Conservation (phyloP, 2,329 filamentous ascomycete genomes). For the Aspergillus transmontanensis region DNA sequence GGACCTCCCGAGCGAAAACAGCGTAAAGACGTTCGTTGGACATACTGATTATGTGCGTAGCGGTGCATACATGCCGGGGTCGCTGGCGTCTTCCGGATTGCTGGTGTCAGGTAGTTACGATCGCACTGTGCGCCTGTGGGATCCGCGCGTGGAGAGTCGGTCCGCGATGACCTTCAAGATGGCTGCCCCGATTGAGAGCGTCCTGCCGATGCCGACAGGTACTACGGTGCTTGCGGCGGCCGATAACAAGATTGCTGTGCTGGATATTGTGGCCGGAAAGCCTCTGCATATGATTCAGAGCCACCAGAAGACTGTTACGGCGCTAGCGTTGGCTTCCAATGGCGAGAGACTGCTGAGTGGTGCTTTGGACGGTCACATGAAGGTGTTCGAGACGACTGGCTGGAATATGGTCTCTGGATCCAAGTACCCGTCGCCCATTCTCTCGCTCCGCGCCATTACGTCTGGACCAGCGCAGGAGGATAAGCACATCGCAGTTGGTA, state of each 20-base stretch:
- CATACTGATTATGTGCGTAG: slow-evolving; percentile 91
- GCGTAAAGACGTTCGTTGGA: slow-evolving; percentile 76
- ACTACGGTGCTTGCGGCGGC: slow-evolving; percentile 84
- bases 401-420: slow-evolving; percentile 97
- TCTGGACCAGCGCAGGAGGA: slow-evolving; percentile 72
- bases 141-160: slow-evolving; percentile 70
- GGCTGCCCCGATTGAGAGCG: slow-evolving; percentile 80
- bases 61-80: slow-evolving; percentile 78
- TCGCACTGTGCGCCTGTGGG: slow-evolving; percentile 90
- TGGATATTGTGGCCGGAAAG: slow-evolving; percentile 89
- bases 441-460: slow-evolving; percentile 77
- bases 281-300: slow-evolving; percentile 85
- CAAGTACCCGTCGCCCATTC: slow-evolving; percentile 90
- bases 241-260: slow-evolving; percentile 83
- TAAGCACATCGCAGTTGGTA: slow-evolving; percentile 90
- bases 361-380: slow-evolving; percentile 92
- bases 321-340: slow-evolving; percentile 77
- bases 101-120: slow-evolving; percentile 93
- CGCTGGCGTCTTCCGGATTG: slow-evolving; percentile 65
- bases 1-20: slow-evolving; percentile 82
- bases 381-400: slow-evolving; percentile 88
- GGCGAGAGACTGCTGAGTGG: slow-evolving; percentile 82
- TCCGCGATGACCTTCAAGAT: slow-evolving; percentile 94
- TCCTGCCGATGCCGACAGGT: slow-evolving; percentile 84
- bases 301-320: slow-evolving; percentile 97